A percentile compares a stretch with the other conserved stretches of the same genome.
These are phyloP conservation scores for Telfairia occidentalis DNA, from an alignment of 331 rosid species.

Conservation along the genomic window DNA sequence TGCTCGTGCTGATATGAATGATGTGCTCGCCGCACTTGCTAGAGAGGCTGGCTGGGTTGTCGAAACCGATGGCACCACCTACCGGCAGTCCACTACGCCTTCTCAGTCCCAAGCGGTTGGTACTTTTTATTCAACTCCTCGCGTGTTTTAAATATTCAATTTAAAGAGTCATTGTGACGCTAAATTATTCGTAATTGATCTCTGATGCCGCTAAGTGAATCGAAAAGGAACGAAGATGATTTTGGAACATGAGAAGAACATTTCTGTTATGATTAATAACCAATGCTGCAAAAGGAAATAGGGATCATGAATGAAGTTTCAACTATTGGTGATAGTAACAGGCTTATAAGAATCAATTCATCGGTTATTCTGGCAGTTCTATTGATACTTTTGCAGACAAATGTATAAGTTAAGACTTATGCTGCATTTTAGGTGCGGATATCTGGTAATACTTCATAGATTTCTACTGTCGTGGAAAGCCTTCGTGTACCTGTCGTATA, in stretches of 20 bases:
- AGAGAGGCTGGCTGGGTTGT: slow-evolving; percentile 97
- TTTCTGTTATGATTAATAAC: not conserved
- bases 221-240: not conserved
- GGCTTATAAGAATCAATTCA: not conserved
- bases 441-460: not conserved
- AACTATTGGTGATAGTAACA: not conserved
- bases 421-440: not conserved
- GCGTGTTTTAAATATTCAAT: not conserved
- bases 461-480: not conserved
- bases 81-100: slow-evolving; percentile 59
- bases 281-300: not conserved
- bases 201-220: not conserved
- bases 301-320: not conserved
- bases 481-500: not conserved
- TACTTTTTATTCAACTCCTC: not conserved
- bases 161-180: not conserved
- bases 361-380: not conserved
- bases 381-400: not conserved
- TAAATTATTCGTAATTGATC: not conserved
- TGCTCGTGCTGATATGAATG: slow-evolving; percentile 97
- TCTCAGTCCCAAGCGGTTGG: slow-evolving; percentile 57
- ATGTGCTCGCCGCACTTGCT: slow-evolving; percentile 93
- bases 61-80: slow-evolving; percentile 80
- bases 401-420: not conserved
- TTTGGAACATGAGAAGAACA: not conserved